These are phyloP conservation scores for Suhomyces sp. DNA, from an alignment of 805 yeast species.

Conservation along the genomic window DNA sequence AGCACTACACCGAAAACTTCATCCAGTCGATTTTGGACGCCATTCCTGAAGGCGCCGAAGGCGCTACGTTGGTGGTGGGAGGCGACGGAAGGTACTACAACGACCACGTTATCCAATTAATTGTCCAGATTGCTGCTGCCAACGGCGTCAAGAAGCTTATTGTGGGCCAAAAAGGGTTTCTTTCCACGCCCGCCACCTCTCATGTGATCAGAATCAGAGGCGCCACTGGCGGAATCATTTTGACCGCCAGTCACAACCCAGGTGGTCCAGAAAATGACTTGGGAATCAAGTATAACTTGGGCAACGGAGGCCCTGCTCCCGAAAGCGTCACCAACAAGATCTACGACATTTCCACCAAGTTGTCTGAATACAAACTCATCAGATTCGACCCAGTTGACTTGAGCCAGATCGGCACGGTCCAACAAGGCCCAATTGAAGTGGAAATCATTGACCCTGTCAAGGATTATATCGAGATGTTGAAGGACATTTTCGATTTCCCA, in stretches of 20 bases:
- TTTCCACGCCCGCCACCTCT: conserved; percentile 97
- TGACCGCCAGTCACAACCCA: conserved; percentile 96
- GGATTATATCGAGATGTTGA: conserved; percentile 76
- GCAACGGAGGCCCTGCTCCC: conserved; percentile 98
- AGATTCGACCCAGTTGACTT: conserved; percentile 68
- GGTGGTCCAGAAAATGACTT: conserved; percentile 92
- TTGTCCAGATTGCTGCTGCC: conserved; percentile 82
- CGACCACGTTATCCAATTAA: conserved; percentile 72
- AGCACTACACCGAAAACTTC: conserved; percentile 88
- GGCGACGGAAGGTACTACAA: conserved; percentile 97
- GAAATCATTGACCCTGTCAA: conserved; percentile 81
- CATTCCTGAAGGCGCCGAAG: conserved; percentile 83
- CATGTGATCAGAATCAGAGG: conserved; percentile 74
- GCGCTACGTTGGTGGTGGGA: conserved; percentile 81
- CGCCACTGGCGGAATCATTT: conserved; percentile 90
- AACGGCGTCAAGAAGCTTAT: conserved; percentile 85
- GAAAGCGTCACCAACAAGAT: conserved; percentile 89
- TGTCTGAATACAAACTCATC: conserved; percentile 59
- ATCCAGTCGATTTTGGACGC: conserved; percentile 81
- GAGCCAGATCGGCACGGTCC: conserved; percentile 48
- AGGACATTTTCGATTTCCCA: conserved; percentile 82
- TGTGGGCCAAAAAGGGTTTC: conserved; percentile 82
- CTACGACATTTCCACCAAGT: conserved; percentile 60
- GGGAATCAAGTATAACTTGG: conserved; percentile 92
- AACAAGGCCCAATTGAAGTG: conserved; percentile 57